Conservation (phyloP, 176 grass and related monocot genomes). For the Oryza rufipogon region DNA sequence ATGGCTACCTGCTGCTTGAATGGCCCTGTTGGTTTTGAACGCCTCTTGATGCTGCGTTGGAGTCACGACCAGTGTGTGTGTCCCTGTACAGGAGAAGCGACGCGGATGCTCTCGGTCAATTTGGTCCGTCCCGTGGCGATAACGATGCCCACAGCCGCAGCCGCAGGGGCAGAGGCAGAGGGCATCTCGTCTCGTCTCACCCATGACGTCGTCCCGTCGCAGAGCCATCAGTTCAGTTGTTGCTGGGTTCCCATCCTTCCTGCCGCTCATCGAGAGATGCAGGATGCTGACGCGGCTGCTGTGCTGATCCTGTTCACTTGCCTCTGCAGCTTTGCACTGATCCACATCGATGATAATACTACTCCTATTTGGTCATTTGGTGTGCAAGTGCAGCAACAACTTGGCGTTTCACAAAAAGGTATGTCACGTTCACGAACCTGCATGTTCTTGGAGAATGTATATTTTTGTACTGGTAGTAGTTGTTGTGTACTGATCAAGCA, state of each 20-base stretch:
- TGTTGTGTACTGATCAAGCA: slow-evolving; percentile 9
- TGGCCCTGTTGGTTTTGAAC: not conserved
- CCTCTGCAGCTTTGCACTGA: slow-evolving; percentile 4
- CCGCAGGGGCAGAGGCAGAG: not conserved
- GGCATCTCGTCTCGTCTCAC: slow-evolving; percentile 8
- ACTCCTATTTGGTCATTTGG: slow-evolving; percentile 13
- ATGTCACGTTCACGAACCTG: not conserved
- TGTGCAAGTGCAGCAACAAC: not conserved
- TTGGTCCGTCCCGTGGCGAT: slow-evolving; percentile 12
- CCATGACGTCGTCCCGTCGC: slow-evolving; percentile 36
- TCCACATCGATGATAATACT: not conserved
- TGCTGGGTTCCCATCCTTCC: slow-evolving; percentile 39
- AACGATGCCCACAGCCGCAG: not conserved
- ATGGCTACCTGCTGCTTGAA: slow-evolving; percentile 26
- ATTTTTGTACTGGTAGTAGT: not conserved
- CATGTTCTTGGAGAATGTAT: slow-evolving; percentile 11
- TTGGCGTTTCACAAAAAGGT: not conserved
- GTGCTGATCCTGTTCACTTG: not conserved
- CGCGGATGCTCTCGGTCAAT: slow-evolving; percentile 11
- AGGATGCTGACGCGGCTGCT: slow-evolving; percentile 8
- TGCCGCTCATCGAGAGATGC: not conserved
- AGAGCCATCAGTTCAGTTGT: slow-evolving; percentile 17
- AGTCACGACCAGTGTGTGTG: not conserved
- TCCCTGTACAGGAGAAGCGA: slow-evolving; percentile 10
- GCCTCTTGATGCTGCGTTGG: slow-evolving; percentile 38